Evolutionary conservation across 257 asterid genomes (phyloP).

Genomic region (Solanum appendiculatum): DNA sequence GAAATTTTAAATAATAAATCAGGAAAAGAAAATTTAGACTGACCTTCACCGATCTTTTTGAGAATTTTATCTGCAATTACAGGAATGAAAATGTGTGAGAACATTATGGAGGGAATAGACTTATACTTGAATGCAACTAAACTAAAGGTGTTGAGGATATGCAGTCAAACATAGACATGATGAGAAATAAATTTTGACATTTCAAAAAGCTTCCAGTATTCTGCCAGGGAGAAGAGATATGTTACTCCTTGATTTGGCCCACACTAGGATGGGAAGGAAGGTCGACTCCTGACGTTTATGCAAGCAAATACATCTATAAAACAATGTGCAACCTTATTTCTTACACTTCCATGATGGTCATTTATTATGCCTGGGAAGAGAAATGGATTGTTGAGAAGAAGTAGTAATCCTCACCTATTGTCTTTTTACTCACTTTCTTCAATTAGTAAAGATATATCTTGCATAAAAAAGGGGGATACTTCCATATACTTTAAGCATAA

Average conservation of each 20-base stretch:
- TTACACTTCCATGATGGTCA: neutral
- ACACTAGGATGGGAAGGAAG: neutral
- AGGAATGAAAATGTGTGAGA: constrained; percentile 7
- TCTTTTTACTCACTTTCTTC: neutral
- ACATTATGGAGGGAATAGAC: neutral
- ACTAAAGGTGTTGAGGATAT: neutral
- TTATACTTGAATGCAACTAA: neutral
- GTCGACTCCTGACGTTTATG: neutral
- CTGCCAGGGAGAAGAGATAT: neutral
- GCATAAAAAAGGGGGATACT: neutral
- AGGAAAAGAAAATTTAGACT: neutral
- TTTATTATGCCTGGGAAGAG: neutral
- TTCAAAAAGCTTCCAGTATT: neutral
- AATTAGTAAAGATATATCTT: neutral
- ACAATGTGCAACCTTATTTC: neutral
- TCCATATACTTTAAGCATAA: neutral
- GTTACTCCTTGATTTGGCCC: neutral
- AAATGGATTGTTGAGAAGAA: neutral
- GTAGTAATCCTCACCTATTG: neutral
- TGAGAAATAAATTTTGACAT: neutral
- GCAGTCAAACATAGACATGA: neutral
- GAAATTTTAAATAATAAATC: neutral
- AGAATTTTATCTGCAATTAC: constrained; percentile 43
- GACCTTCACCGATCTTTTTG: constrained; percentile 45
- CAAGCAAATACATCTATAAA: neutral